phyloP scores from a whole-genome alignment of 1,284 basidiomycete species.

The Ceratobasidium sp. region DNA sequence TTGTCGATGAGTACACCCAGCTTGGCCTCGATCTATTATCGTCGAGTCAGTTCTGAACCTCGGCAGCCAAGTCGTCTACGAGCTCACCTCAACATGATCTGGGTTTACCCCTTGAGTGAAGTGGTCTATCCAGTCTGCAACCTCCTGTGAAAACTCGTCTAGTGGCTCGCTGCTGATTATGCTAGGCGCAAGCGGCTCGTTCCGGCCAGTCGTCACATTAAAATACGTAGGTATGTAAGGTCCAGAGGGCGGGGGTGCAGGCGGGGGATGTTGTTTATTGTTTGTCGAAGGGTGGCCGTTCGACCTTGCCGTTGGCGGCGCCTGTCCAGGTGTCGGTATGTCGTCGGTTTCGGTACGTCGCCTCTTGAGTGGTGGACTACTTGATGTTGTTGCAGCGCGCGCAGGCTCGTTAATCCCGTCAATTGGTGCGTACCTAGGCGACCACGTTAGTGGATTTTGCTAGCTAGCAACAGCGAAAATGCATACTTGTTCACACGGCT shows the following conservation, averaged over 20 bases:
- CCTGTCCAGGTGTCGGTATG: slow-evolving; percentile 10
- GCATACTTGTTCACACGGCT: slow-evolving; percentile 40
- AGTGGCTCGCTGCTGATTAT: slow-evolving; percentile 92
- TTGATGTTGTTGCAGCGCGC: not conserved
- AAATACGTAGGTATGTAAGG: slow-evolving; percentile 25
- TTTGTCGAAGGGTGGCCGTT: slow-evolving; percentile 25
- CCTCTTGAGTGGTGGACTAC: slow-evolving; percentile 26
- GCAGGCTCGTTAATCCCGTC: not conserved
- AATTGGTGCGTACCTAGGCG: slow-evolving; percentile 20
- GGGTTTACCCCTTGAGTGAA: slow-evolving; percentile 50
- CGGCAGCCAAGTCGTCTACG: not conserved
- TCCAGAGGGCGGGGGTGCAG: slow-evolving; percentile 14
- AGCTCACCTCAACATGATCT: slow-evolving; percentile 58
- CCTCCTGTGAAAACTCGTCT: slow-evolving; percentile 90
- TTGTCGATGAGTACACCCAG: slow-evolving; percentile 80
- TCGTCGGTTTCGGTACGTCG: slow-evolving; percentile 15
- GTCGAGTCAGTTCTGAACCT: not conserved
- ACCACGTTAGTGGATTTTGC: not conserved
- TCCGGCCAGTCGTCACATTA: slow-evolving; percentile 15
- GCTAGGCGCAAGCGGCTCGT: slow-evolving; percentile 73
- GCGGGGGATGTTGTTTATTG: not conserved
- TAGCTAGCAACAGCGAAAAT: not conserved
- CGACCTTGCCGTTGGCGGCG: slow-evolving; percentile 19
- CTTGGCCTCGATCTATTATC: slow-evolving; percentile 89
- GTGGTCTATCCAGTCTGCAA: slow-evolving; percentile 83